phyloP scores from a whole-genome alignment of 495 filamentous ascomycete genomes.

The Apodospora peruviana region DNA sequence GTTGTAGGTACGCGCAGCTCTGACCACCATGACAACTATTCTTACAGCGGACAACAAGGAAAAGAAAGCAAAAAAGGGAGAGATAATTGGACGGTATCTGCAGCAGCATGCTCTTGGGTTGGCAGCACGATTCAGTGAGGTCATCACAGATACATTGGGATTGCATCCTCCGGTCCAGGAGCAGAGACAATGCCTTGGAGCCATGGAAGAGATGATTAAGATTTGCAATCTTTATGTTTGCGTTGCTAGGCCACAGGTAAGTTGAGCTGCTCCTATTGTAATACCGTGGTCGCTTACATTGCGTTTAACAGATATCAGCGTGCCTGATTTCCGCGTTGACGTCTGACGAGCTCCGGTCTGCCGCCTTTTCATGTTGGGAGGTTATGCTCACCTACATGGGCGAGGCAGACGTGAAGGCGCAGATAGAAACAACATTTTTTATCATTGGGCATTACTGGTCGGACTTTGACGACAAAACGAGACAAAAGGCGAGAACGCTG shows the following conservation, averaged over 20 bases:
- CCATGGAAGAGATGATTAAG: slow-evolving; percentile 82
- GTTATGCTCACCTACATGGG: slow-evolving; percentile 66
- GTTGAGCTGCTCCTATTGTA: slow-evolving; percentile 4
- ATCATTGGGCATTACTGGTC: slow-evolving; percentile 79
- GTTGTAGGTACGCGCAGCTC: slow-evolving; percentile 52
- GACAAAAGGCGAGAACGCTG: slow-evolving; percentile 50
- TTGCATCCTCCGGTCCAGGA: slow-evolving; percentile 50
- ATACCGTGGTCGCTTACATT: not conserved
- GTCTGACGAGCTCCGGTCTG: slow-evolving; percentile 62
- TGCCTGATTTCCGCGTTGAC: slow-evolving; percentile 81
- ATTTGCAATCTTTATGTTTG: slow-evolving; percentile 63
- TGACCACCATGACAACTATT: slow-evolving; percentile 62
- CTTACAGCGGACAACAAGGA: slow-evolving; percentile 47
- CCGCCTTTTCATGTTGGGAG: slow-evolving; percentile 80
- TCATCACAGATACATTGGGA: slow-evolving; percentile 65
- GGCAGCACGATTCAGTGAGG: slow-evolving; percentile 73
- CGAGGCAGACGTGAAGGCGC: slow-evolving; percentile 67
- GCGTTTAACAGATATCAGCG: slow-evolving; percentile 61
- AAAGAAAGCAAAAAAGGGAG: slow-evolving; percentile 46
- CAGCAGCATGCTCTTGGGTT: slow-evolving; percentile 84
- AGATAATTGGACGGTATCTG: slow-evolving; percentile 70
- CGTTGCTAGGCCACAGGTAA: slow-evolving; percentile 80
- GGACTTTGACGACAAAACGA: slow-evolving; percentile 55
- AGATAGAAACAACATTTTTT: slow-evolving; percentile 83
- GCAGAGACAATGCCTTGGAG: slow-evolving; percentile 68